Base-by-base conservation (phyloP, 257 asterid genomes). In the Gentiana straminea region DNA sequence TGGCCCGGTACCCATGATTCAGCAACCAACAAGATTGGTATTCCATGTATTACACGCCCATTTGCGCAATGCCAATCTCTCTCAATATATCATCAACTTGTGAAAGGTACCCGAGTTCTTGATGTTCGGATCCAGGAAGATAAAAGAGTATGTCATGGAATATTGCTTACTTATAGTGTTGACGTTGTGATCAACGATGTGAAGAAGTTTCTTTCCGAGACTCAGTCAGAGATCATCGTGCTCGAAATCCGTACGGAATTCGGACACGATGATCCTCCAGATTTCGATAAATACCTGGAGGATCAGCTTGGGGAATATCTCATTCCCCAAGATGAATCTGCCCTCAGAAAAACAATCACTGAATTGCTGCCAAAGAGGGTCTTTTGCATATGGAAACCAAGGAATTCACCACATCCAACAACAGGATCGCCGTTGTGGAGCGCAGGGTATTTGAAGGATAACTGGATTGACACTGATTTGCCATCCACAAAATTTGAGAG, bases 1-100 rank as follows among this genome's bases (percentile, higher is more conserved):
- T 92, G 97, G 97, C 97, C 97, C 8, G 98, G 97, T 0, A 92
- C 97, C 1, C 95, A 92, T 63, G 95, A 92, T 61, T 92, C 97
- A 24, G 95, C 97, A 13, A 92, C 95, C 3, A 68, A 92, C 75
- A 54, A 81, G 67, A 86, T 90, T 52, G 98, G 97, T 2, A 70
- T 91, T 52, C 92, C 84, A 1, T 34, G 67, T 47, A 67, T 91
- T 34, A 64, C 86, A n/a, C 82, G 98, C 2, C 96, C 94, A 0
- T 84, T 84, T 35, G 96, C 94, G 0, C 88, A 76, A 59, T 87
- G 95, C 63, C 97, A 84, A 61, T 70, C 90, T 12, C 74, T 83
- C 49, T 87, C 95, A 24, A 73, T 91, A 54, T 84, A 91, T 73
- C 46, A 70, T 4, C 98, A 87, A 75, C 86, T 91, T 3, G 68